Evolutionary conservation across 345 rosid genomes (phyloP), one percentile per base, ranked within the genome.

Genomic region (Gossypium thurberi): DNA sequence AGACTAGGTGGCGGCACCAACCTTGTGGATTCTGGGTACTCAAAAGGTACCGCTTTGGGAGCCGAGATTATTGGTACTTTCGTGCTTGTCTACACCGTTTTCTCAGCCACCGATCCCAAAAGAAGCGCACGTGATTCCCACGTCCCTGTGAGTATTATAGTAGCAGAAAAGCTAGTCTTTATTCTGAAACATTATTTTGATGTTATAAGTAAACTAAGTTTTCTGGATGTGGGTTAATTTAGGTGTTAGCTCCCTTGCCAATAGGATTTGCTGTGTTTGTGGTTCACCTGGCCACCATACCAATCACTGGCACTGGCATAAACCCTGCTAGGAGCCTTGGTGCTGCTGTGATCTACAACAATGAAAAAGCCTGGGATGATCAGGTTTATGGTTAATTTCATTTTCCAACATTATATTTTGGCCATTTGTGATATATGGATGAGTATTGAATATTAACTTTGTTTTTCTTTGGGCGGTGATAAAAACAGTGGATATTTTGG

Each of bases 71-170:
- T 86, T 21, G 87, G 87, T 12, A 86, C 89, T 26, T 86, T 86
- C 69, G 82, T 84, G 46, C 87, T 86, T 0, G 87, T 86, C 57
- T 86, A 86, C 83, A 86, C 89, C 69, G 90, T 86, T 28, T 84
- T 87, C 83, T 87, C 91, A 0, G 91, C 89, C 80, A 87, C 91
- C 21, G 89, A 87, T 46, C 85, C 89, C 55, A 87, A 87, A 76
- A 74, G 91, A 74, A 87, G 59, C 53, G 87, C 89, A 28, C 81
- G 89, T 37, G 89, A 85, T 81, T 84, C 83, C 61, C 84, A 85
- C 69, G 73, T 85, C 25, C 89, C 89, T 8, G 85, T 87, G 65
- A 75, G 74, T 70, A 6, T 28, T 17, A 69, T 3, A 17, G 17
- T 68, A 68, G 43, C 62, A 50, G 46, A 25, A 11, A 69, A 8